Conservation (phyloP, 345 rosid species). For the Erysimum cheiranthoides region DNA sequence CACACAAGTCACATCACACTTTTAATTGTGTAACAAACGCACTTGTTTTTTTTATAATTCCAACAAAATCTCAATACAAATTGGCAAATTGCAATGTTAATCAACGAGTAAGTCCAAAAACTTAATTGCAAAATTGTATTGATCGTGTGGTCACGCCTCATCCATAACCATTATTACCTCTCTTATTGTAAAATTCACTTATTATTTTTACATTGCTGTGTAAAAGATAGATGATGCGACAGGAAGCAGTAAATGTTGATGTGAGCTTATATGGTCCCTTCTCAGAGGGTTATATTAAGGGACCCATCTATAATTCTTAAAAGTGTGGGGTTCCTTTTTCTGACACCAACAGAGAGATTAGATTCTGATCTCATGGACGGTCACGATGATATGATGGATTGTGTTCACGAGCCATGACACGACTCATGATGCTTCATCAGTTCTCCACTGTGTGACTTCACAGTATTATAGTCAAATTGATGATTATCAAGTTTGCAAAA, state of each 20-base stretch:
- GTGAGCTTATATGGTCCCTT: slow-evolving; percentile 37
- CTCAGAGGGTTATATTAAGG: slow-evolving; percentile 26
- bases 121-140: slow-evolving; percentile 10
- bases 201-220: slow-evolving; percentile 14
- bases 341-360: slow-evolving; percentile 39
- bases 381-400: slow-evolving; percentile 46
- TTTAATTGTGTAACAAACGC: too few species aligned
- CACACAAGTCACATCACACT: slow-evolving; percentile 20
- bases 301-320: slow-evolving; percentile 38
- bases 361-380: slow-evolving; percentile 48
- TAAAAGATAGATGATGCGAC: slow-evolving; percentile 45
- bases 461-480: slow-evolving; percentile 29
- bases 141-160: slow-evolving; percentile 36
- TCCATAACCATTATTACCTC: slow-evolving; percentile 33
- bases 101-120: slow-evolving; percentile 21
- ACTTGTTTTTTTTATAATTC: too few species aligned
- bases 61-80: not conserved
- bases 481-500: slow-evolving; percentile 17
- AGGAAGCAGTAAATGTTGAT: slow-evolving; percentile 41
- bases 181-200: slow-evolving; percentile 14
- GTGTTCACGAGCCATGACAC: slow-evolving; percentile 45
- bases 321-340: slow-evolving; percentile 31
- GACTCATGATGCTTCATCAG: slow-evolving; percentile 47
- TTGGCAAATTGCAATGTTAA: not conserved
- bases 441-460: slow-evolving; percentile 15